Percentiles rank a stretch among this genome's conserved stretches.
Conservation (phyloP, 768 basidiomycete genomes). For the Nevesoporus exiguus region DNA sequence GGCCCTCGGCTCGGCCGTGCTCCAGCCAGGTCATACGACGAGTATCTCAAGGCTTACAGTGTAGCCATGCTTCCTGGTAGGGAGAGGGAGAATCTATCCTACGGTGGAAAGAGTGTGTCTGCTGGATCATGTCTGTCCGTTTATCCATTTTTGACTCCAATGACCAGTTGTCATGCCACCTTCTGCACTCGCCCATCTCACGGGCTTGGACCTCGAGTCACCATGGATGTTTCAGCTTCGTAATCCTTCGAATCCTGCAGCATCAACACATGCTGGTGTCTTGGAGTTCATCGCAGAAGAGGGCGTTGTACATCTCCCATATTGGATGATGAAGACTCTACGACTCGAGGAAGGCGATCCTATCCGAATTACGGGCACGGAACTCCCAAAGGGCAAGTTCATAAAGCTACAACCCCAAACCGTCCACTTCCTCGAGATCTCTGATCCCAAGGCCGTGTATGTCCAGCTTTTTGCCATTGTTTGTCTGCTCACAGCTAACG, state of each 20-base stretch:
- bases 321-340: slow-evolving; percentile 99
- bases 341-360: slow-evolving; percentile 93
- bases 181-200: slow-evolving; percentile 86
- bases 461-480: slow-evolving; percentile 29
- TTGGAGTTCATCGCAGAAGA: slow-evolving; percentile 99
- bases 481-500: background rate
- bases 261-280: slow-evolving; percentile 93
- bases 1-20: slow-evolving; percentile 44
- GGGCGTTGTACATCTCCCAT: slow-evolving; percentile 90
- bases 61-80: slow-evolving; percentile 88
- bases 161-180: slow-evolving; percentile 92
- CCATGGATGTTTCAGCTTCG: slow-evolving; percentile 98
- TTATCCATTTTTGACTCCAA: slow-evolving; percentile 5
- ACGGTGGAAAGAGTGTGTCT: slow-evolving; percentile 92
- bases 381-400: slow-evolving; percentile 88
- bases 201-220: slow-evolving; percentile 79
- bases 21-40: slow-evolving; percentile 76
- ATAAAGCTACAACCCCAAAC: slow-evolving; percentile 97
- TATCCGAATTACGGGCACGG: slow-evolving; percentile 85
- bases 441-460: slow-evolving; percentile 96
- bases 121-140: slow-evolving; percentile 18
- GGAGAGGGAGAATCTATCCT: slow-evolving; percentile 88
- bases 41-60: slow-evolving; percentile 93
- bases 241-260: slow-evolving; percentile 80
- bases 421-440: slow-evolving; percentile 93